A percentile compares a stretch with the other conserved stretches of the same genome.
These are phyloP conservation scores for Plasmopara viticola DNA, from an alignment of 352 stramenopile genomes.

Conservation along the genomic window DNA sequence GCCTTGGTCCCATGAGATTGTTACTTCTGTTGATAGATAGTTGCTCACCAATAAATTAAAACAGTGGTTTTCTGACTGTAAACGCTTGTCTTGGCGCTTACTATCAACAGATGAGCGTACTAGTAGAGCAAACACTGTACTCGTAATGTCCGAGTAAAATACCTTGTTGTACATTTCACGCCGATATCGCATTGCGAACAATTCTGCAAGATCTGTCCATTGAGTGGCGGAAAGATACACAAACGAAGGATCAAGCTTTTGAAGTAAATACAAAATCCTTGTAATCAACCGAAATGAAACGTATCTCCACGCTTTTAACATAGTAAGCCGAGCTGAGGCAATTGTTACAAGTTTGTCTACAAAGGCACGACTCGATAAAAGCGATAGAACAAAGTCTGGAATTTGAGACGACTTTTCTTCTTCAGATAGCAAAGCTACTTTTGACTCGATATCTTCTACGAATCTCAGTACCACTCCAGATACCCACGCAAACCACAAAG, in stretches of 20 bases:
- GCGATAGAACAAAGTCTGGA: not conserved
- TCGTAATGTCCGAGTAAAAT: constrained; percentile 33
- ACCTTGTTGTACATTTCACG: constrained; percentile 25
- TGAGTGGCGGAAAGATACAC: constrained; percentile 11
- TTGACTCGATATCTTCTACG: constrained; percentile 4
- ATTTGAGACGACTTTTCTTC: not conserved
- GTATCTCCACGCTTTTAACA: constrained; percentile 24
- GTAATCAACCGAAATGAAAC: constrained; percentile 25
- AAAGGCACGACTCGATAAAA: constrained; percentile 24
- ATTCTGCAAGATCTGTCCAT: constrained; percentile 21
- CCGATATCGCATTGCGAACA: constrained; percentile 25
- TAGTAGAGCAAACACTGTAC: constrained; percentile 27
- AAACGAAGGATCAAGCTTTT: constrained; percentile 1
- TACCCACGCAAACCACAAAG: constrained; percentile 32
- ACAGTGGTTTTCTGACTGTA: not conserved
- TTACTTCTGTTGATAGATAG: constrained; percentile 30
- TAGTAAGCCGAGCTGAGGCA: constrained; percentile 7
- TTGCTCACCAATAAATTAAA: constrained; percentile 14
- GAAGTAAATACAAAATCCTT: constrained; percentile 10
- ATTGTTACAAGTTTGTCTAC: constrained; percentile 25
- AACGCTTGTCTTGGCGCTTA: not conserved
- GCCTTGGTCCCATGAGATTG: constrained; percentile 25
- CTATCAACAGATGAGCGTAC: constrained; percentile 1
- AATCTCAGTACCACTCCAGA: constrained; percentile 16
- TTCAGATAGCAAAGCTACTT: not conserved